phyloP scores from a whole-genome alignment of 148 eudicot species.

The Cornus florida region DNA sequence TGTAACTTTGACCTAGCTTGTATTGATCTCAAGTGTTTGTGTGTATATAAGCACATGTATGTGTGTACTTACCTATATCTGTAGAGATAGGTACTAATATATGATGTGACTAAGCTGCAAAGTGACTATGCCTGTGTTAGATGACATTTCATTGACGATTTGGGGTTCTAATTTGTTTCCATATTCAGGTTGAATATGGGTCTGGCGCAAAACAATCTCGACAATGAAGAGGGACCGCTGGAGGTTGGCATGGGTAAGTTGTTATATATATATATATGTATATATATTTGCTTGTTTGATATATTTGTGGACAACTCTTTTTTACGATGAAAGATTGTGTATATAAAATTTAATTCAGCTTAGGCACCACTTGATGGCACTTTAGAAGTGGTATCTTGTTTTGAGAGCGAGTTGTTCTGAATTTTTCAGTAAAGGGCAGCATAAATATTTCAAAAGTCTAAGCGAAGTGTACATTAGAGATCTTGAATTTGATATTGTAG shows the following conservation, averaged over 20 bases:
- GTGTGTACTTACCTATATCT: no score
- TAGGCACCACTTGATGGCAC: background rate
- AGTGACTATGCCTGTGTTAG: background rate
- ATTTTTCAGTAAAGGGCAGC: background rate
- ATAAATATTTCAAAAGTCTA: background rate
- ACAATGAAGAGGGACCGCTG: conserved; percentile 74
- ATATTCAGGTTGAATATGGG: conserved; percentile 57
- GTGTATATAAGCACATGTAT: background rate
- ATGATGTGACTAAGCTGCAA: background rate
- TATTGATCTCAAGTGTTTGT: background rate
- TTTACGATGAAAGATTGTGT: background rate
- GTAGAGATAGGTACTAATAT: no score
- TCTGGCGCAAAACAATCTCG: conserved; percentile 49
- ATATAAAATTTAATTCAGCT: no score
- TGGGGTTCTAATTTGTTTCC: background rate
- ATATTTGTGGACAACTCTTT: background rate
- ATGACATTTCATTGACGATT: background rate
- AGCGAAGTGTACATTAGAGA: background rate
- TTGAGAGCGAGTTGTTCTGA: background rate
- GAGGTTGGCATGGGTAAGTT: conserved; percentile 97
- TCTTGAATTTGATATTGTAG: background rate
- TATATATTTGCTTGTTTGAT: background rate
- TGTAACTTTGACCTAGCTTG: background rate
- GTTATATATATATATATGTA: background rate
- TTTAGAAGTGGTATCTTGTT: background rate